Evolutionary conservation across 495 filamentous ascomycete species (phyloP).

Genomic region (Clavariopsis aquatica): DNA sequence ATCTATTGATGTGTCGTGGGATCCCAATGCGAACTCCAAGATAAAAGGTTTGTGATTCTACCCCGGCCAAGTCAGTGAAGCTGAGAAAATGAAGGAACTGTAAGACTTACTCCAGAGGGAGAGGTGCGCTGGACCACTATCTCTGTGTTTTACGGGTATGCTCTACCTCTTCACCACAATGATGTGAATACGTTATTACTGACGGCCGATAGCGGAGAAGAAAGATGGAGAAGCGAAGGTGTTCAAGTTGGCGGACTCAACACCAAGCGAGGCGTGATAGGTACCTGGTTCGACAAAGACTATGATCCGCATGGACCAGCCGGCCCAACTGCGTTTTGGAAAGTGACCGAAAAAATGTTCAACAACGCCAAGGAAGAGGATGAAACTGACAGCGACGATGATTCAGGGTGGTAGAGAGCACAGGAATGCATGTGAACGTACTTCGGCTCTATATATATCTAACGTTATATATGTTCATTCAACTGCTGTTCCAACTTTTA

Average conservation of each 20-base stretch:
- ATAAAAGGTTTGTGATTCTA: not conserved
- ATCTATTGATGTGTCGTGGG: constrained; percentile 57
- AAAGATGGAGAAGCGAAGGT: constrained; percentile 66
- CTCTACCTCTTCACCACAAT: not conserved
- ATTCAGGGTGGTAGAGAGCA: not conserved
- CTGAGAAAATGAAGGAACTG: constrained; percentile 49
- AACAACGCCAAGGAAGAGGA: not conserved
- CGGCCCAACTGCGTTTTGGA: constrained; percentile 70
- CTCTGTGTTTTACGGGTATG: constrained; percentile 57
- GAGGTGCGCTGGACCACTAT: constrained; percentile 68
- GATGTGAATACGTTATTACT: not conserved
- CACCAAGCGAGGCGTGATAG: constrained; percentile 60
- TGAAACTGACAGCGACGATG: constrained; percentile 17
- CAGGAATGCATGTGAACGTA: not conserved
- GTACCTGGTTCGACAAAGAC: constrained; percentile 70
- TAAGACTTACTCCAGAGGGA: constrained; percentile 59
- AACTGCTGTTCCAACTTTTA: too few species aligned
- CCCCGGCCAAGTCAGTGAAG: not conserved
- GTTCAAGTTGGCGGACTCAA: constrained; percentile 62
- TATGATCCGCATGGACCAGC: constrained; percentile 60
- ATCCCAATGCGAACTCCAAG: constrained; percentile 60
- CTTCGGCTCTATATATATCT: not conserved
- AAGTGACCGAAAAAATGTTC: constrained; percentile 52
- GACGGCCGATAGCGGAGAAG: constrained; percentile 43
- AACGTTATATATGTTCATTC: too few species aligned